These are phyloP conservation scores for Diaporthe eres DNA, from an alignment of 2,329 filamentous ascomycete genomes.

Conservation along the genomic window DNA sequence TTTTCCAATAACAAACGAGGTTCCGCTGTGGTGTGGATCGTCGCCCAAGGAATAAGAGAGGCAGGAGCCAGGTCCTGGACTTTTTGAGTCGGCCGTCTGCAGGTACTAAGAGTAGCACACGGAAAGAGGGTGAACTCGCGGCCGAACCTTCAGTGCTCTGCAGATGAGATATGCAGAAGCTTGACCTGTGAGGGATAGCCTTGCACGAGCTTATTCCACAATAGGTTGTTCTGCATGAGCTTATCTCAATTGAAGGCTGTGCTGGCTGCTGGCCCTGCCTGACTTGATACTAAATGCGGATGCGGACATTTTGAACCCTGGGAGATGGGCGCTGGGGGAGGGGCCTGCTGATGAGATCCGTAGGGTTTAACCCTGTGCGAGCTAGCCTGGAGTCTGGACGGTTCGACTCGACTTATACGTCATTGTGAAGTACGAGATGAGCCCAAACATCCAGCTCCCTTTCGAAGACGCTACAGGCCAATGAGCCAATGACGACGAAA, in stretches of 20 bases:
- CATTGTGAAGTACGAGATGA: slow-evolving; percentile 20
- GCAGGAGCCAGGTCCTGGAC: neutral
- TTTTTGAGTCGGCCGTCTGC: neutral
- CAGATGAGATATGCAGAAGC: neutral
- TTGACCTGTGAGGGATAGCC: neutral
- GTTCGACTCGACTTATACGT: slow-evolving; percentile 12
- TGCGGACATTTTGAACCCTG: too few species aligned
- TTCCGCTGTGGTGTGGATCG: neutral
- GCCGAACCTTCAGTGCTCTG: neutral
- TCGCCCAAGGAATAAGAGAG: too few species aligned
- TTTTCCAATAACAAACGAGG: neutral
- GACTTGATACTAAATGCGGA: too few species aligned
- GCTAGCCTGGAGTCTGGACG: too few species aligned
- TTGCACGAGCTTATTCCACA: slow-evolving; percentile 1
- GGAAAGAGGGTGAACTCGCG: neutral
- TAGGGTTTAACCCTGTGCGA: neutral
- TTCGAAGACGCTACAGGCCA: neutral
- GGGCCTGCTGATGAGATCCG: neutral
- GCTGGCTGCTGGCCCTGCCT: neutral
- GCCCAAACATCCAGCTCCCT: slow-evolving; percentile 4
- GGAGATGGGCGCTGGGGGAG: too few species aligned
- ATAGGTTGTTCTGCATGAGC: neutral
- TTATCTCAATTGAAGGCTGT: neutral
- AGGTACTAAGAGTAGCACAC: neutral
- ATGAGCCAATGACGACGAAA: slow-evolving; percentile 18